Percentiles rank a stretch among this genome's conserved stretches.
Conservation (phyloP, 768 basidiomycete species). For the Neoboletus subvelutipes region DNA sequence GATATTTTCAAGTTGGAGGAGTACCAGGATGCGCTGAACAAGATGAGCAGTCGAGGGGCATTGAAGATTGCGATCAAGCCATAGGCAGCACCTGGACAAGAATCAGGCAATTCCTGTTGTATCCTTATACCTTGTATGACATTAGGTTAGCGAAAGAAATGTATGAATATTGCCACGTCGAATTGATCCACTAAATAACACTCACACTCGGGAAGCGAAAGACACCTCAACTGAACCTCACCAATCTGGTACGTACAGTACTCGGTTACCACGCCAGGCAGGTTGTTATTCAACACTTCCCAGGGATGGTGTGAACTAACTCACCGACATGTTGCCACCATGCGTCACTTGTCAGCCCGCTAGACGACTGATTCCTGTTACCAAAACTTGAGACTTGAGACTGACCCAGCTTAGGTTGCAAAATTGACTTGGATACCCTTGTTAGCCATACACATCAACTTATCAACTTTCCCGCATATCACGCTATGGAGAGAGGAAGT, state of each 20-base stretch:
- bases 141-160: neutral
- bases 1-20: conserved; percentile 67
- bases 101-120: conserved; percentile 3
- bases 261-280: neutral
- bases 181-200: neutral
- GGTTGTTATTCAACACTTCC: conserved; percentile 3
- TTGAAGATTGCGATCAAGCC: conserved; percentile 65
- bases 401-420: neutral
- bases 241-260: neutral
- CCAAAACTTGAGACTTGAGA: neutral
- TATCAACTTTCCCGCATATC: neutral
- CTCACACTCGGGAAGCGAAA: too few species aligned
- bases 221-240: neutral
- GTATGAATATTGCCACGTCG: neutral
- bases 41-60: conserved; percentile 64
- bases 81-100: conserved; percentile 20
- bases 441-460: neutral
- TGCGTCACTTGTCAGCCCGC: neutral
- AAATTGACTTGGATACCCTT: neutral
- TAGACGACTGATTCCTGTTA: neutral
- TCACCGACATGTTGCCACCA: neutral
- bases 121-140: conserved; percentile 24
- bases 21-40: conserved; percentile 68
- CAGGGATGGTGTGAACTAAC: conserved; percentile 10
- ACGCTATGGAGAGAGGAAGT: neutral